Conservation (phyloP, 1,139 yeast species). For the Suhomyces kunorum region DNA sequence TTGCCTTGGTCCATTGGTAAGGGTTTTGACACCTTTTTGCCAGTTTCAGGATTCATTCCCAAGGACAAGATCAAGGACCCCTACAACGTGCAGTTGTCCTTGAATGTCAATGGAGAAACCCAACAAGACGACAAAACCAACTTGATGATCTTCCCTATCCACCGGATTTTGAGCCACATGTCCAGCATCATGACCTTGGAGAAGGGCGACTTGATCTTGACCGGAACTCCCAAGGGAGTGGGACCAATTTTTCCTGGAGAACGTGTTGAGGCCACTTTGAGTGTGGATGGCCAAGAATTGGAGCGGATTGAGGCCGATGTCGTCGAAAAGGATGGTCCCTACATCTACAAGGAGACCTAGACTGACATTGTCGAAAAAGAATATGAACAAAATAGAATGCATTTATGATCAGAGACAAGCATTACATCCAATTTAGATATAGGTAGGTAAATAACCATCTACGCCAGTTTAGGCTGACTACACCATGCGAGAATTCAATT, state of each 20-base stretch:
- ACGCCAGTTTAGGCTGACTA: no score
- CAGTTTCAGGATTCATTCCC: slow-evolving; percentile 71
- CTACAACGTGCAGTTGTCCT: slow-evolving; percentile 63
- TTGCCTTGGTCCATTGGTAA: slow-evolving; percentile 96
- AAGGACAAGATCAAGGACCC: slow-evolving; percentile 70
- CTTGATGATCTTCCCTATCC: slow-evolving; percentile 87
- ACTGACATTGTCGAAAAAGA: not conserved
- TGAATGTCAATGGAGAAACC: slow-evolving; percentile 67
- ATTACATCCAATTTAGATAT: no score
- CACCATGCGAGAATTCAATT: no score
- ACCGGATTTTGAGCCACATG: slow-evolving; percentile 75
- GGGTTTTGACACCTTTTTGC: slow-evolving; percentile 94
- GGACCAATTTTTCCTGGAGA: slow-evolving; percentile 83
- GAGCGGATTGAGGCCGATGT: slow-evolving; percentile 55
- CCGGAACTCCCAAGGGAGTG: slow-evolving; percentile 99
- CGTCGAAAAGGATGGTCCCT: slow-evolving; percentile 80
- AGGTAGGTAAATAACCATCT: no score
- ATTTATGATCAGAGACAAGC: no score
- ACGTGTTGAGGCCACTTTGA: slow-evolving; percentile 60
- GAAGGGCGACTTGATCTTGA: slow-evolving; percentile 85
- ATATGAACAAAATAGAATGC: not conserved
- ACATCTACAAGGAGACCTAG: slow-evolving; percentile 59
- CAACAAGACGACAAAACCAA: slow-evolving; percentile 79
- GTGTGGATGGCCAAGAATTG: slow-evolving; percentile 55
- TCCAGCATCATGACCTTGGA: slow-evolving; percentile 86